Conservation (phyloP, 164 flowering plant genomes). For the Vitis riparia region DNA sequence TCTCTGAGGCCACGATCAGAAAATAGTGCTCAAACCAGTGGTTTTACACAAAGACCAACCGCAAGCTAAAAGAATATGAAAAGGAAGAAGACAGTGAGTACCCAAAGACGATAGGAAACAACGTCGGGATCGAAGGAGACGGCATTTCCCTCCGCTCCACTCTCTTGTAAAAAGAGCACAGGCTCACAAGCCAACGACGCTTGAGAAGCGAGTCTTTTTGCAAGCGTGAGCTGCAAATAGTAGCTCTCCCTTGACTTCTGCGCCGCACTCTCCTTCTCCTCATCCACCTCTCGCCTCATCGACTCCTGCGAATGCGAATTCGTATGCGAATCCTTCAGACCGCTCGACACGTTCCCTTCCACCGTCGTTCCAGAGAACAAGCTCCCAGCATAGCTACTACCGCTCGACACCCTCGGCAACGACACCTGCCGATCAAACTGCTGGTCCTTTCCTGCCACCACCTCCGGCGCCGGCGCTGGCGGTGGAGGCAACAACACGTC, state of each 20-base stretch:
- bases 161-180: slow-evolving; percentile 25
- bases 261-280: slow-evolving; percentile 33
- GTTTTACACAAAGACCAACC: not conserved
- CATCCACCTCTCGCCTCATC: slow-evolving; percentile 25
- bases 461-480: slow-evolving; percentile 17
- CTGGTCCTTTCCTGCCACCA: slow-evolving; percentile 23
- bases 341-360: slow-evolving; percentile 45
- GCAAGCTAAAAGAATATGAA: not conserved
- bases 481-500: slow-evolving; percentile 33
- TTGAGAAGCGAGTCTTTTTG: slow-evolving; percentile 56
- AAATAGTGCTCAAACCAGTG: too few relatives aligned
- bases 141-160: slow-evolving; percentile 10
- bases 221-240: slow-evolving; percentile 64
- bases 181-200: slow-evolving; percentile 50
- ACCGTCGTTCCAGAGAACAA: slow-evolving; percentile 63
- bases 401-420: slow-evolving; percentile 59
- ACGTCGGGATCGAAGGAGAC: slow-evolving; percentile 45
- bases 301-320: slow-evolving; percentile 11
- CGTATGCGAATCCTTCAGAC: slow-evolving; percentile 27
- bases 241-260: slow-evolving; percentile 62
- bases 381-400: slow-evolving; percentile 69
- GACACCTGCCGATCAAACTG: slow-evolving; percentile 44
- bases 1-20: too few relatives aligned
- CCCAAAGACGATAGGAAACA: slow-evolving; percentile 90
- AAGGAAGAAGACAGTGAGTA: slow-evolving; percentile 10